Evolutionary conservation across 2,329 filamentous ascomycete genomes (phyloP), one percentile per base, ranked within the genome.

Genomic region (Penicillium sp.): DNA sequence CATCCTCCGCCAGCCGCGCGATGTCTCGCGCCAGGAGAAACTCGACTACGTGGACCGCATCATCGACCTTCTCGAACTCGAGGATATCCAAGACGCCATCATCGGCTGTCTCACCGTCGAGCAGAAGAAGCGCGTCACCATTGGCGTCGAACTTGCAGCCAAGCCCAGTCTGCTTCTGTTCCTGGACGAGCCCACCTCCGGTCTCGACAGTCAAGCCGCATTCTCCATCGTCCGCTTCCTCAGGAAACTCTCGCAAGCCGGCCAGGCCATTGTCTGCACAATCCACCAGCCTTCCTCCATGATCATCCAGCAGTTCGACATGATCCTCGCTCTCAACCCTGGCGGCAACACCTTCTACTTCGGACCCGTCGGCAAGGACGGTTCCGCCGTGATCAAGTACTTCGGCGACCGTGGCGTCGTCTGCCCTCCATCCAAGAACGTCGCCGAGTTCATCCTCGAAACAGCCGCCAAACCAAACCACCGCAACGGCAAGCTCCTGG

Each of bases 311-410:
- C 77, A 87, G 61, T 88, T 88, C 66, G 84, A 87, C 63, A 84
- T 84, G 77, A 80, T 87, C 17, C 74, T 88, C 1, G 81, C 82
- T 2, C 73, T 87, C 29, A 84, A 84, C 58, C 82, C 77, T 0
- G 82, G 81, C 15, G 83, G 82, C 19, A 84, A 84, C 61, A 83
- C 81, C 0, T 85, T 85, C 66, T 88, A 88, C 67, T 88, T 87
- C 51, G 85, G 85, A 0, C 78, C 81, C 0, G 79, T 87, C 12
- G 85, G 84, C 48, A 74, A 83, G n/a, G 80, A 83, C 37, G 83
- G 83, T 5, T 70, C 75, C 3, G 76, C 77, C 13, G 80, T 87
- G 2, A 77, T 82, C 58, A 76, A 84, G 33, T 87, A 87, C 67
- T 87, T 87, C 55, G 77, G 75, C 3, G 75, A 81, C 19, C 77